Conservation (phyloP, 2,329 filamentous ascomycete genomes). For the Colletotrichum navitas region DNA sequence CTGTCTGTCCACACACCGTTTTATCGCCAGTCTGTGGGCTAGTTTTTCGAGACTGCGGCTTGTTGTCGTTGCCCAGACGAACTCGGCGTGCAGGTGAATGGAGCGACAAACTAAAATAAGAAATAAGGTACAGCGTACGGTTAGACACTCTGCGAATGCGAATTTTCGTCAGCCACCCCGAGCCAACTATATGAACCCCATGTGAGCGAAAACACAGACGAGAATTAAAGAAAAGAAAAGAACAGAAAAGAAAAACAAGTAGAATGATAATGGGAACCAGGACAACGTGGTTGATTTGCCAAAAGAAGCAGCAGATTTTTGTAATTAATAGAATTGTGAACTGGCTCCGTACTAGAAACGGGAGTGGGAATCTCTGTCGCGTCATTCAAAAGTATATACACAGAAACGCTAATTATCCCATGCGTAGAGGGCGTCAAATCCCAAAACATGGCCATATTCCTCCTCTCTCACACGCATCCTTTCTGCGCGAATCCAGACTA, state of each 20-base stretch:
- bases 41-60: neutral
- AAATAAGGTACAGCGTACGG: slow-evolving; percentile 28
- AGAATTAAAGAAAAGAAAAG: neutral
- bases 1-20: slow-evolving; percentile 6
- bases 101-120: neutral
- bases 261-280: neutral
- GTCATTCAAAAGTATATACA: slow-evolving; percentile 41
- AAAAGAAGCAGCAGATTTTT: slow-evolving; percentile 5
- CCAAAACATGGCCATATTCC: slow-evolving; percentile 11
- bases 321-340: slow-evolving; percentile 20
- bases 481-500: slow-evolving; percentile 4
- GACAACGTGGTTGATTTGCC: neutral
- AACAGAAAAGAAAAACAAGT: neutral
- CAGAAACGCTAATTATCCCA: slow-evolving; percentile 37
- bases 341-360: slow-evolving; percentile 14
- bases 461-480: slow-evolving; percentile 1
- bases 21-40: slow-evolving; percentile 4
- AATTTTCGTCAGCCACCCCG: slow-evolving; percentile 22
- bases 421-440: slow-evolving; percentile 14
- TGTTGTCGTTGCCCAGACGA: slow-evolving; percentile 15
- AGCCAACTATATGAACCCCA: neutral
- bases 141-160: neutral
- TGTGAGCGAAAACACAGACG: neutral
- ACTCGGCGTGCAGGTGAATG: neutral
- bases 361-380: slow-evolving; percentile 32